A percentile compares a stretch with the other conserved stretches of the same genome.
These are phyloP conservation scores for Xylaria flabelliformis DNA, from an alignment of 495 filamentous ascomycete genomes.

Conservation along the genomic window DNA sequence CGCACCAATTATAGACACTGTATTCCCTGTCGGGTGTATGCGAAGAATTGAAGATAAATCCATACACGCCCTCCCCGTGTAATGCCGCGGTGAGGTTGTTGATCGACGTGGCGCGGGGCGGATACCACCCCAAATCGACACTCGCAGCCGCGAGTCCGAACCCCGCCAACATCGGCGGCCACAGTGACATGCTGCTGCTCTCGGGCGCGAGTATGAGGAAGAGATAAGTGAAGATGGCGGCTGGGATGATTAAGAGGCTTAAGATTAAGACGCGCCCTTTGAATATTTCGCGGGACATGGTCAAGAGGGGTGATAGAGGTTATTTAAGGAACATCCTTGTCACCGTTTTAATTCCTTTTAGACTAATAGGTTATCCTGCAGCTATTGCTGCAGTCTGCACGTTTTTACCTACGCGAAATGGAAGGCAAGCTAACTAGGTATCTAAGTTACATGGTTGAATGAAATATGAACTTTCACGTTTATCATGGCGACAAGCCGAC, in stretches of 20 bases:
- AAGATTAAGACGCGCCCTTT: background rate
- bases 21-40: constrained; percentile 53
- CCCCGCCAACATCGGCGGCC: background rate
- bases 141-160: background rate
- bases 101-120: constrained; percentile 60
- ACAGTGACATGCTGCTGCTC: background rate
- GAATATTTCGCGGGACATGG: background rate
- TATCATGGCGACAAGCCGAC: constrained; percentile 2
- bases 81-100: constrained; percentile 63
- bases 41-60: constrained; percentile 69
- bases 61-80: constrained; percentile 60
- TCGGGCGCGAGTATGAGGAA: background rate
- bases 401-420: background rate
- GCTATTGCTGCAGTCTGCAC: background rate
- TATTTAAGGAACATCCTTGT: background rate
- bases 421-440: background rate
- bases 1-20: constrained; percentile 74
- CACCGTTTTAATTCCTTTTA: background rate
- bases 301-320: background rate
- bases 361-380: background rate
- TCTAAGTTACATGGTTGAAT: background rate
- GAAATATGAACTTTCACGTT: background rate
- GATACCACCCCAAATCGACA: constrained; percentile 57
- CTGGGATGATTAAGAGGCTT: background rate
- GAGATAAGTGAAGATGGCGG: background rate